These are phyloP conservation scores for Thymus quinquecostatus DNA, from an alignment of 257 asterid species.

Conservation along the genomic window DNA sequence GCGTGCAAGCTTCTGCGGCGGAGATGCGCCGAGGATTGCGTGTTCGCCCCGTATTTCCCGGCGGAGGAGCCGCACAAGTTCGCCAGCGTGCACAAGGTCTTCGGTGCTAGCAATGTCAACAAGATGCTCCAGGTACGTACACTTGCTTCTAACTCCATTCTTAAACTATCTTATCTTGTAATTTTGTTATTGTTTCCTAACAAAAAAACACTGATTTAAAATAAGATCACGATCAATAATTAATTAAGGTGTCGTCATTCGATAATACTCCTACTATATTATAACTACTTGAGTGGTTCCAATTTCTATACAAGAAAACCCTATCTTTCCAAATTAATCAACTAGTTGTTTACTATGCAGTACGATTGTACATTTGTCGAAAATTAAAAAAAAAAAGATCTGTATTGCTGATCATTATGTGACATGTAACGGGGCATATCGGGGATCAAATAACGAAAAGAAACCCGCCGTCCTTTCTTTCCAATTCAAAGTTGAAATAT, in stretches of 20 bases:
- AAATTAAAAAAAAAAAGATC: no score
- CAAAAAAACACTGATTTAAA: no score
- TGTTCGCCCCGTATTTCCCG: slow-evolving; percentile 87
- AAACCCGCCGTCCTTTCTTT: neutral
- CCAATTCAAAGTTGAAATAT: neutral
- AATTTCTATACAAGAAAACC: neutral
- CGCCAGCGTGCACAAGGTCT: slow-evolving; percentile 88
- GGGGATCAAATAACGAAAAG: neutral
- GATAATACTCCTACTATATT: no score
- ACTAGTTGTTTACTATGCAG: neutral
- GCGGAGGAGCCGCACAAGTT: slow-evolving; percentile 96
- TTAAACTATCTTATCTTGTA: neutral
- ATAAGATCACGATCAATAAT: no score
- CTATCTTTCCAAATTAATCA: neutral
- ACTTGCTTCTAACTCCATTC: neutral
- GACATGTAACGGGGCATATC: no score
- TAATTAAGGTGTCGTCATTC: neutral
- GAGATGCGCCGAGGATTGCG: slow-evolving; percentile 82
- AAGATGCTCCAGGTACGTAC: slow-evolving; percentile 80
- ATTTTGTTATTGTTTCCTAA: neutral
- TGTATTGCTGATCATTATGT: no score
- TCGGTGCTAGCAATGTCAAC: slow-evolving; percentile 95
- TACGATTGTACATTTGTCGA: no score
- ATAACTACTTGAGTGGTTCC: no score
- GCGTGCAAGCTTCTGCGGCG: slow-evolving; percentile 88